Percentiles rank a stretch among this genome's conserved stretches.
Evolutionary conservation across 192 early-diverging fungal species (phyloP).

Genomic region (Coemansia guatemalensis): DNA sequence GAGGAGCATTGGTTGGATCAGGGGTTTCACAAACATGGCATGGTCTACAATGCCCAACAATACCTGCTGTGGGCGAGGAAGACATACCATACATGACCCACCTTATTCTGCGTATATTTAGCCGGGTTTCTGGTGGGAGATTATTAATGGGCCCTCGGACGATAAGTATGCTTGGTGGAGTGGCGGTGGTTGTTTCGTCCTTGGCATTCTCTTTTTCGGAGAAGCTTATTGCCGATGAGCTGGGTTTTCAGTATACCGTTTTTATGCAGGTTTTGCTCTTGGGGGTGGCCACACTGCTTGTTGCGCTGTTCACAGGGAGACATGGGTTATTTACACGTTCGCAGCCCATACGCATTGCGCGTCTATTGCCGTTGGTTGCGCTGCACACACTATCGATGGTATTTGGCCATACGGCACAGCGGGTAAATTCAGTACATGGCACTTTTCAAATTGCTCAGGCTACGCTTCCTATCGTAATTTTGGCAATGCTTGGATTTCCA

Average conservation of each 20-base stretch:
- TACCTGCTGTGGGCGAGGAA: constrained; percentile 9
- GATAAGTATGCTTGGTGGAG: constrained; percentile 13
- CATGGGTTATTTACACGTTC: constrained; percentile 26
- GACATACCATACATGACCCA: constrained; percentile 22
- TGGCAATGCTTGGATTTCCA: constrained; percentile 4
- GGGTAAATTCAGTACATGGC: constrained; percentile 26
- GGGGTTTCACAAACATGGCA: too few species aligned
- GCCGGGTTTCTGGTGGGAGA: constrained; percentile 3
- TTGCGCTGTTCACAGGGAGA: constrained; percentile 15
- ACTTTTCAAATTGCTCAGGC: constrained; percentile 24
- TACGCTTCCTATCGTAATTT: constrained; percentile 19
- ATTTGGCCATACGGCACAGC: constrained; percentile 15
- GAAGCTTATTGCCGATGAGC: constrained; percentile 28
- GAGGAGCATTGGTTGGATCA: too few species aligned
- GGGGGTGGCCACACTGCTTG: constrained; percentile 8
- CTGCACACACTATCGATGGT: constrained; percentile 16
- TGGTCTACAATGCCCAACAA: too few species aligned
- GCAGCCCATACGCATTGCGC: constrained; percentile 14
- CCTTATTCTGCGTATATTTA: constrained; percentile 10
- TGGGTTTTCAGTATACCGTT: constrained; percentile 21
- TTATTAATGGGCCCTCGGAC: constrained; percentile 18
- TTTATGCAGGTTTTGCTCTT: constrained; percentile 28
- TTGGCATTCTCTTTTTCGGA: constrained; percentile 16
- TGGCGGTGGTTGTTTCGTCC: constrained; percentile 4
- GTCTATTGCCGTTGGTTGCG: constrained; percentile 23